These are phyloP conservation scores for Vitis riparia DNA, from an alignment of 164 flowering plant genomes.

Conservation along the genomic window DNA sequence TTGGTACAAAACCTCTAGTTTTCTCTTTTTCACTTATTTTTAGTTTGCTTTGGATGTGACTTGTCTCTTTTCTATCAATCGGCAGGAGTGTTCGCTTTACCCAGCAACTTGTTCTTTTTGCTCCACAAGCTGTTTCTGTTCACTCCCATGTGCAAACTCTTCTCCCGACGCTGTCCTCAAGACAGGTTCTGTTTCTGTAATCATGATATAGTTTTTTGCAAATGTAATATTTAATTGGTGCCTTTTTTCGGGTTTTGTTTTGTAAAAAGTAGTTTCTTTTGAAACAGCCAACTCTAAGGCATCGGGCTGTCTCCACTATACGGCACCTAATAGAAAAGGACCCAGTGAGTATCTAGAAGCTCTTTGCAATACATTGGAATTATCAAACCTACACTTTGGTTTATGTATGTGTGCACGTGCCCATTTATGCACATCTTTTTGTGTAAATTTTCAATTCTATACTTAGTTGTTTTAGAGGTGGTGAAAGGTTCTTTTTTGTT, in stretches of 20 bases:
- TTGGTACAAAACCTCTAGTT: background rate
- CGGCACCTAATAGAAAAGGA: slow-evolving; percentile 95
- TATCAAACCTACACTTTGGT: too few species aligned
- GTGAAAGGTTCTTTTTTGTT: too few species aligned
- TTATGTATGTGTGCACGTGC: too few species aligned
- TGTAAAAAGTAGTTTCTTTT: slow-evolving; percentile 14
- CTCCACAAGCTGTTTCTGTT: slow-evolving; percentile 95
- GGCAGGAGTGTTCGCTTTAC: slow-evolving; percentile 89
- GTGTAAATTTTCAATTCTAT: too few species aligned
- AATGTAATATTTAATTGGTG: background rate
- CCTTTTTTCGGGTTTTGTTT: slow-evolving; percentile 4
- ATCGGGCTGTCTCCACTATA: slow-evolving; percentile 84
- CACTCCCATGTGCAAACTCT: slow-evolving; percentile 82
- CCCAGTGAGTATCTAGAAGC: slow-evolving; percentile 54
- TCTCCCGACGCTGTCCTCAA: slow-evolving; percentile 79
- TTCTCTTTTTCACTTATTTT: background rate
- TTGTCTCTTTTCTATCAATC: slow-evolving; percentile 8
- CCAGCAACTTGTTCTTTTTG: slow-evolving; percentile 96
- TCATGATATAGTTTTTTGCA: background rate
- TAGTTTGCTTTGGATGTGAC: background rate
- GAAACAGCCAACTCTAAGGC: slow-evolving; percentile 82
- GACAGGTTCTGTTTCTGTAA: slow-evolving; percentile 61
- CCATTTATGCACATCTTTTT: too few species aligned
- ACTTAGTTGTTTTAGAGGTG: too few species aligned
- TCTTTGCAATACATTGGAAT: background rate